Conservation (phyloP, 2,329 filamentous ascomycete genomes). For the Huntiella moniliformis region DNA sequence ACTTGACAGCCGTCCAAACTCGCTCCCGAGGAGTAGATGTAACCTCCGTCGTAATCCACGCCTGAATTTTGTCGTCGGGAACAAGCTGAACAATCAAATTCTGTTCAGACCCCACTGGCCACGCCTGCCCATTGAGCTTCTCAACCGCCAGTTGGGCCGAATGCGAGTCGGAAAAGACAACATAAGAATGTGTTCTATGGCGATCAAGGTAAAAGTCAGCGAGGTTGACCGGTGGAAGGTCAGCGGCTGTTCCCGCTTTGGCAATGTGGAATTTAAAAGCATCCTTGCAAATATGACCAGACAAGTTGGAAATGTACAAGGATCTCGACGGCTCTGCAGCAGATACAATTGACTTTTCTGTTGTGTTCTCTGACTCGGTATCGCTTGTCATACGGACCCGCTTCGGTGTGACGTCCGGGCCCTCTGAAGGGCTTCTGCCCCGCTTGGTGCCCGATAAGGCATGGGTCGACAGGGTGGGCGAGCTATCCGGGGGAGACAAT, state of each 20-base stretch:
- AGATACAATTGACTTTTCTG: background rate
- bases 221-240: constrained; percentile 30
- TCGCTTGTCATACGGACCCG: too few relatives aligned
- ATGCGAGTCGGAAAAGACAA: constrained; percentile 46
- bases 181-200: constrained; percentile 77
- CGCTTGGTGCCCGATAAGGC: too few relatives aligned
- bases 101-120: constrained; percentile 77
- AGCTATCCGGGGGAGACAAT: too few relatives aligned
- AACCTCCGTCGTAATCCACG: constrained; percentile 58
- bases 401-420: too few relatives aligned
- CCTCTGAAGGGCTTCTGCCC: too few relatives aligned
- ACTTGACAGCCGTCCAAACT: constrained; percentile 56
- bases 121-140: constrained; percentile 57
- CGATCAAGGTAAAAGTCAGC: constrained; percentile 60
- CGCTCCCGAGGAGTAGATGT: constrained; percentile 22
- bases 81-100: constrained; percentile 79
- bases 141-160: constrained; percentile 62
- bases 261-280: constrained; percentile 41
- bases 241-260: too few relatives aligned
- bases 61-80: constrained; percentile 49
- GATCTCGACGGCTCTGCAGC: constrained; percentile 42
- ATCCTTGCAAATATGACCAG: constrained; percentile 60
- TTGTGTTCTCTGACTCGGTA: too few relatives aligned
- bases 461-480: too few relatives aligned
- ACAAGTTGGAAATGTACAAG: constrained; percentile 78